A percentile compares a stretch with the other conserved stretches of the same genome.
Conservation (phyloP, 2,329 filamentous ascomycete genomes). For the Verticillium longisporum region DNA sequence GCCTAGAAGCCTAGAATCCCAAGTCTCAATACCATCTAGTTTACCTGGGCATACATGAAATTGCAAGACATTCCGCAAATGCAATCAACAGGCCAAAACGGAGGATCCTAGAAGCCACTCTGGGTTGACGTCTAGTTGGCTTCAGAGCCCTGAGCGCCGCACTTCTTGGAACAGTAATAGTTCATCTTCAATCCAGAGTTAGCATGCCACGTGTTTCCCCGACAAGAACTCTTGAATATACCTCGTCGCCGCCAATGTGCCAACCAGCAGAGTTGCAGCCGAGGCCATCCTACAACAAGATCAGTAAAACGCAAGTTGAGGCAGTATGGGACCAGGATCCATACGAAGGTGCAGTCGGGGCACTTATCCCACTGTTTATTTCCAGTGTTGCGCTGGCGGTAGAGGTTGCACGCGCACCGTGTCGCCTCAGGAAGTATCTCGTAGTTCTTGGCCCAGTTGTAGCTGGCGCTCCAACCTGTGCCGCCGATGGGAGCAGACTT, state of each 20-base stretch:
- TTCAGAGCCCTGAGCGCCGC: slow-evolving; percentile 7
- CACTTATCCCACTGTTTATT: slow-evolving; percentile 13
- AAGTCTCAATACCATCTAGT: too few relatives aligned
- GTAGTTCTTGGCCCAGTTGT: slow-evolving; percentile 5
- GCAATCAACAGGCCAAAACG: too few relatives aligned
- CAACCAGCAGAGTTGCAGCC: slow-evolving; percentile 6
- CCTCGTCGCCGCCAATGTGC: slow-evolving; percentile 12
- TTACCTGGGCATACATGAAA: too few relatives aligned
- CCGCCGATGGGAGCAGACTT: slow-evolving; percentile 1
- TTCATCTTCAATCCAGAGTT: slow-evolving; percentile 3
- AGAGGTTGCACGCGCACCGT: slow-evolving; percentile 8
- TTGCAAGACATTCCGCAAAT: too few relatives aligned
- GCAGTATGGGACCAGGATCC: neutral
- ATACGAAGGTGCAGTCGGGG: slow-evolving; percentile 8
- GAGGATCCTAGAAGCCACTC: too few relatives aligned
- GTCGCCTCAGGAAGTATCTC: slow-evolving; percentile 5
- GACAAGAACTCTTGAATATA: neutral
- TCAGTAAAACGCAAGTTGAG: neutral
- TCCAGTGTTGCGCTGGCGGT: slow-evolving; percentile 11
- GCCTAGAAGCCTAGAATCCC: too few relatives aligned
- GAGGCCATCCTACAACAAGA: neutral
- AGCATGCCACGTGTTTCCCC: neutral
- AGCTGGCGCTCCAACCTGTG: slow-evolving; percentile 4
- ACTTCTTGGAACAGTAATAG: slow-evolving; percentile 13
- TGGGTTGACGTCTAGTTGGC: slow-evolving; percentile 1